Percentiles rank a stretch among this genome's conserved stretches.
These are phyloP conservation scores for Hypoxylon sp. DNA, from an alignment of 2,329 filamentous ascomycete species.

Conservation along the genomic window DNA sequence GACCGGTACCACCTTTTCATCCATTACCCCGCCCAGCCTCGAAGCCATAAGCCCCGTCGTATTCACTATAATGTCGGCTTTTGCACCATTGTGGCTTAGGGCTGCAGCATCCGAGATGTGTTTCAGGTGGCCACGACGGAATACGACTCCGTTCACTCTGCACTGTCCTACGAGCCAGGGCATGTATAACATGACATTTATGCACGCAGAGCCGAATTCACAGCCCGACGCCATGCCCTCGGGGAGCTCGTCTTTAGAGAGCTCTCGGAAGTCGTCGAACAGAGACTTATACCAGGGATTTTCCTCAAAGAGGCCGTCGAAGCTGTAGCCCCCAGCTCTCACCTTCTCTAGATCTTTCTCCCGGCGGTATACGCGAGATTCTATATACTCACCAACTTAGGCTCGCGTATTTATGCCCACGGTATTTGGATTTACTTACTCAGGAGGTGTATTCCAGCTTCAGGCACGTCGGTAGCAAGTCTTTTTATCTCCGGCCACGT, in stretches of 20 bases:
- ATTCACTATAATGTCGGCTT: constrained; percentile 82
- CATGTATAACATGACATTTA: constrained; percentile 91
- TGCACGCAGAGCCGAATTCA: constrained; percentile 87
- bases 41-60: constrained; percentile 84
- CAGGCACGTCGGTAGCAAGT: constrained; percentile 53
- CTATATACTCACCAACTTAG: constrained; percentile 56
- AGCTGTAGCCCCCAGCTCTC: constrained; percentile 63
- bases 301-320: constrained; percentile 75
- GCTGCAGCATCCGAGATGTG: constrained; percentile 80
- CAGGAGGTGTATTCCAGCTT: constrained; percentile 55
- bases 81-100: constrained; percentile 70
- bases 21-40: constrained; percentile 85
- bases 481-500: constrained; percentile 53
- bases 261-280: constrained; percentile 78
- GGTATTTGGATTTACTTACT: constrained; percentile 44
- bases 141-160: constrained; percentile 77
- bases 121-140: constrained; percentile 74
- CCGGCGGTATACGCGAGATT: constrained; percentile 66
- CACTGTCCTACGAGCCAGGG: constrained; percentile 88
- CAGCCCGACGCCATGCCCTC: constrained; percentile 78
- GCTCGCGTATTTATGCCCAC: not conserved
- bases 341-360: constrained; percentile 70
- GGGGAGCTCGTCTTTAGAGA: constrained; percentile 72
- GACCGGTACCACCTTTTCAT: constrained; percentile 79
- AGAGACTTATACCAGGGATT: constrained; percentile 82